A percentile compares a stretch with the other conserved stretches of the same genome.
Conservation (phyloP, 75 land plant genomes). For the Pseudotsuga menziesii region DNA sequence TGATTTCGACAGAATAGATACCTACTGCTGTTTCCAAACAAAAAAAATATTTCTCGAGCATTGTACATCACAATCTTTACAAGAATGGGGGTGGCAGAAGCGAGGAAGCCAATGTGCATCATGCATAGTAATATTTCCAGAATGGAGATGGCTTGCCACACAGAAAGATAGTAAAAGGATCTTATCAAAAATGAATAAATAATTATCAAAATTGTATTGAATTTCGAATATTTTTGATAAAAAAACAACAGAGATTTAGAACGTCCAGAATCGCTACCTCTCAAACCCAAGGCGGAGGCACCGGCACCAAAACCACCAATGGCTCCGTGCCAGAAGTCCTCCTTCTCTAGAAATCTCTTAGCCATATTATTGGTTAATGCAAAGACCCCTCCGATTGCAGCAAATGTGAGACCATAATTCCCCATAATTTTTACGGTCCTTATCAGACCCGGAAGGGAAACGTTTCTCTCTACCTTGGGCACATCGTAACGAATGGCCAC, state of each 20-base stretch:
- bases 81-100: no score
- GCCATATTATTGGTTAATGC: conserved; percentile 69
- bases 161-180: no score
- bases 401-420: conserved; percentile 67
- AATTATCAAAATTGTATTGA: no score
- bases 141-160: no score
- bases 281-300: conserved; percentile 56
- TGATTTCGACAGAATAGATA: no score
- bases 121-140: no score
- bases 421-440: conserved; percentile 80
- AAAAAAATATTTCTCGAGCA: no score
- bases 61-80: no score
- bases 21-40: no score
- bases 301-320: conserved; percentile 90
- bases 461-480: conserved; percentile 76
- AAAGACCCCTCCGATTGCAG: conserved; percentile 81
- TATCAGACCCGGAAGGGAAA: conserved; percentile 69
- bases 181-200: no score
- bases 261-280: conserved; percentile 29
- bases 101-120: no score
- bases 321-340: conserved; percentile 73
- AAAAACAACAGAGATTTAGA: background rate
- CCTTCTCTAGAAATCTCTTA: conserved; percentile 59
- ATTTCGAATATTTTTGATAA: background rate
- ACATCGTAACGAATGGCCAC: conserved; percentile 87